Evolutionary conservation across 1,139 yeast genomes (phyloP).

Genomic region (Diutina neorugosa): DNA sequence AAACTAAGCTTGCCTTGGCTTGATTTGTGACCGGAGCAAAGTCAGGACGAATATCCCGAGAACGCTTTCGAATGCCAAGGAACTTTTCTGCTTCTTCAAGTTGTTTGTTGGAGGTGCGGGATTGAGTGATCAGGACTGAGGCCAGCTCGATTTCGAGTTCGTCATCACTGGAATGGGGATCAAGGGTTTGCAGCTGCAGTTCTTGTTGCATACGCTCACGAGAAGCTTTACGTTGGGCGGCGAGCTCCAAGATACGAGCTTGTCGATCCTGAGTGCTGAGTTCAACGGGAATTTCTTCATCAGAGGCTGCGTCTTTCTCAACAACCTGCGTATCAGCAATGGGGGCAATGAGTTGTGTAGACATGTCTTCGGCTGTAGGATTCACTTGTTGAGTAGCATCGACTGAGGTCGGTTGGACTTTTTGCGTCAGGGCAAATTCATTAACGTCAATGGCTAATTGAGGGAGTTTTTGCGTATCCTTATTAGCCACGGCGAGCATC

Average conservation of each 20-base stretch:
- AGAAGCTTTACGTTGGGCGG: neutral
- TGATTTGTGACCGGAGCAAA: neutral
- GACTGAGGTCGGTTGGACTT: neutral
- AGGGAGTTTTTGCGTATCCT: neutral
- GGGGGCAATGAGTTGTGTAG: neutral
- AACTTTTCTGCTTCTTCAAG: neutral
- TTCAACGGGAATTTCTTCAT: neutral
- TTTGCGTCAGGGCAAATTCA: neutral
- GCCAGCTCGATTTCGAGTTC: neutral
- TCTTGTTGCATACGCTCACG: neutral
- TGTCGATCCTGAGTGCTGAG: neutral
- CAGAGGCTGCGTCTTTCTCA: neutral
- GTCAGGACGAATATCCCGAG: neutral
- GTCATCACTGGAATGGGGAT: neutral
- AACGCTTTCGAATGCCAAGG: neutral
- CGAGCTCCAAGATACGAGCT: neutral
- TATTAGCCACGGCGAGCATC: neutral
- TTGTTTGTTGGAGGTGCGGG: neutral
- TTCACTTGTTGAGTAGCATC: neutral
- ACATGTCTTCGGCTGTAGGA: neutral
- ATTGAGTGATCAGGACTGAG: neutral
- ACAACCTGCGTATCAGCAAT: neutral
- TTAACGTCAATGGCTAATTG: neutral
- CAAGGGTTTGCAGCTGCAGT: neutral
- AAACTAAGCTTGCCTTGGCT: neutral